phyloP scores from a whole-genome alignment of 2,329 filamentous ascomycete genomes.

The Teratosphaeria nubilosa region DNA sequence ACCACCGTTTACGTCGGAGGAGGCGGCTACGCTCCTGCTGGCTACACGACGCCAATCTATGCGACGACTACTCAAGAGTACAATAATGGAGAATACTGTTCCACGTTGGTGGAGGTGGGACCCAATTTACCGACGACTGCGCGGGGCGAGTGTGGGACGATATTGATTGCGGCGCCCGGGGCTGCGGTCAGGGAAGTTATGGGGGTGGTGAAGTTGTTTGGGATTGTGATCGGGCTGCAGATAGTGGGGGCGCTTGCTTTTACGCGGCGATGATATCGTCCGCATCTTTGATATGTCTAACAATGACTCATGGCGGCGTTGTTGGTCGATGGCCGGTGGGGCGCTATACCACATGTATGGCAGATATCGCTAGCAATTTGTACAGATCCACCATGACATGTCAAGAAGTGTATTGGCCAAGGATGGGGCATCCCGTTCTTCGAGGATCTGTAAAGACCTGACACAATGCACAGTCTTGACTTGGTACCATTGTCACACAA shows the following conservation, averaged over 20 bases:
- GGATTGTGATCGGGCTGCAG: background rate
- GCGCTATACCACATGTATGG: background rate
- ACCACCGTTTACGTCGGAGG: conserved; percentile 14
- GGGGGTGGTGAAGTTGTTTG: background rate
- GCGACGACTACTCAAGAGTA: conserved; percentile 11
- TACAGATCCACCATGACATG: background rate
- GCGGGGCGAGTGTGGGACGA: conserved; percentile 25
- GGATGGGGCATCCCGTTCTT: no score
- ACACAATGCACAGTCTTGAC: no score
- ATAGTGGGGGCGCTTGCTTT: background rate
- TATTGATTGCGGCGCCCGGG: conserved; percentile 20
- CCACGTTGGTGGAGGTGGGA: conserved; percentile 23
- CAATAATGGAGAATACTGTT: conserved; percentile 21
- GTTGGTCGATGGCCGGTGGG: background rate
- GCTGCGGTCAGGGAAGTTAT: background rate
- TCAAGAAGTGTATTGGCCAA: no score
- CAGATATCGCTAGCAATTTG: background rate
- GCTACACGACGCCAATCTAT: conserved; percentile 6
- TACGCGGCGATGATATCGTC: background rate
- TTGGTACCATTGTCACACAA: no score
- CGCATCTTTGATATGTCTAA: background rate
- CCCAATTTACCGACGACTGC: conserved; percentile 24
- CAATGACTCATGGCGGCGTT: background rate
- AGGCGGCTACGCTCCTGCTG: conserved; percentile 7
- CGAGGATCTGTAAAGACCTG: no score